A percentile compares a stretch with the other conserved stretches of the same genome.
These are phyloP conservation scores for Saraca asoca DNA, from an alignment of 331 rosid species.

Conservation along the genomic window DNA sequence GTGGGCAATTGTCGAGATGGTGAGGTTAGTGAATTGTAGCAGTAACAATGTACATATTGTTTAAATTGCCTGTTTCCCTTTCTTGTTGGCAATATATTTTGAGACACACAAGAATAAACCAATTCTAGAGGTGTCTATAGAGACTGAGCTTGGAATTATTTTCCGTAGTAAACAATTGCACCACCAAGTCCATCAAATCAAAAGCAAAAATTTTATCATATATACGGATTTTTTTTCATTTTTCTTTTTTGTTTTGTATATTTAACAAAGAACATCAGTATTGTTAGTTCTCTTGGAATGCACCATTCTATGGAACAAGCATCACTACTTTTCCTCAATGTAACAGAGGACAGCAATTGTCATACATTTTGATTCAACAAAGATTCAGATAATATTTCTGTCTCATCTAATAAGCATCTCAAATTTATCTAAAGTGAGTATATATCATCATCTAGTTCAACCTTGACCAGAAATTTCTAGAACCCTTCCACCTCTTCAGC, in stretches of 20 bases:
- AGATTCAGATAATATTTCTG: slow-evolving; percentile 21
- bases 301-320: slow-evolving; percentile 12
- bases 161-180: slow-evolving; percentile 20
- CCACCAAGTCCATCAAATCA: slow-evolving; percentile 29
- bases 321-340: background rate
- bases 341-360: background rate
- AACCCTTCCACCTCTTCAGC: slow-evolving; percentile 19
- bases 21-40: slow-evolving; percentile 64
- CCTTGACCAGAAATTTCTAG: slow-evolving; percentile 3
- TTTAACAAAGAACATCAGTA: slow-evolving; percentile 14
- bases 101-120: slow-evolving; percentile 31
- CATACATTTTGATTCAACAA: background rate
- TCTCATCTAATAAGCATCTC: background rate
- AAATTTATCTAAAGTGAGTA: background rate
- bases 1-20: slow-evolving; percentile 64
- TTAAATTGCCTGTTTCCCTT: slow-evolving; percentile 19
- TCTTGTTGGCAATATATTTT: slow-evolving; percentile 24
- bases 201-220: slow-evolving; percentile 21
- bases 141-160: slow-evolving; percentile 25
- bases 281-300: slow-evolving; percentile 6
- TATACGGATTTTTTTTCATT: background rate
- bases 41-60: slow-evolving; percentile 26
- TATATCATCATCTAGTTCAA: too few relatives aligned
- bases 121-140: slow-evolving; percentile 10
- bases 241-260: slow-evolving; percentile 23